A percentile compares a stretch with the other conserved stretches of the same genome.
phyloP scores from a whole-genome alignment of 2,329 filamentous ascomycete species.

The Aureobasidium uvarum region DNA sequence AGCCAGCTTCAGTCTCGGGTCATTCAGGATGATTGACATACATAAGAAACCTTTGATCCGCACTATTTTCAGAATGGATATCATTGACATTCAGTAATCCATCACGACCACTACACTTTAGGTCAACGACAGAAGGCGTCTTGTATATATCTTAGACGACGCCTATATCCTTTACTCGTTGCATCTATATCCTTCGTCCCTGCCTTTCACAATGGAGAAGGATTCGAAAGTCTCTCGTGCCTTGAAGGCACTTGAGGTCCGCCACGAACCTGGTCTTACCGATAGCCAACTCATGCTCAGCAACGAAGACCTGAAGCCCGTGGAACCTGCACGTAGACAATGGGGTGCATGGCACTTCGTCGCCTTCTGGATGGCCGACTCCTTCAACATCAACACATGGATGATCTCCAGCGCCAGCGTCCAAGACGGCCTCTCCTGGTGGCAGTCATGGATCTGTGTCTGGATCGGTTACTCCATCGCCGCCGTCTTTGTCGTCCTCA shows the following conservation, averaged over 20 bases:
- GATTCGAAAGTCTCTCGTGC: constrained; percentile 37
- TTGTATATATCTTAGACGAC: constrained; percentile 25
- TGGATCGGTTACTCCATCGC: constrained; percentile 75
- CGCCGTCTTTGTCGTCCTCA: constrained; percentile 70
- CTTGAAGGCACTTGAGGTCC: constrained; percentile 44
- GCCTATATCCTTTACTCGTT: neutral
- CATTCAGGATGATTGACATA: constrained; percentile 19
- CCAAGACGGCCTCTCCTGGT: constrained; percentile 62
- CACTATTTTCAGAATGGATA: neutral
- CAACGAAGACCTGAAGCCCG: constrained; percentile 60
- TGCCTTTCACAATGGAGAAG: constrained; percentile 29
- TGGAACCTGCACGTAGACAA: constrained; percentile 75
- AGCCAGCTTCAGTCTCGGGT: constrained; percentile 7
- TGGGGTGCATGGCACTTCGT: constrained; percentile 90
- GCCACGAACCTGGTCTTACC: constrained; percentile 69
- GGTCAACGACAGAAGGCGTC: constrained; percentile 23
- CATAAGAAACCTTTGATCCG: constrained; percentile 14
- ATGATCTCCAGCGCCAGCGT: constrained; percentile 79
- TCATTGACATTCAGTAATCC: neutral
- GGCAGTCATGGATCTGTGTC: constrained; percentile 48
- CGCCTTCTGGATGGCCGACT: constrained; percentile 77
- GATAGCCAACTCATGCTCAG: constrained; percentile 83
- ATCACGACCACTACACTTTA: constrained; percentile 10
- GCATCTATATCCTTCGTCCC: no score
- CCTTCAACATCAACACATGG: constrained; percentile 65